phyloP scores from a whole-genome alignment of 495 filamentous ascomycete species.

The Talaromyces stipitatus region DNA sequence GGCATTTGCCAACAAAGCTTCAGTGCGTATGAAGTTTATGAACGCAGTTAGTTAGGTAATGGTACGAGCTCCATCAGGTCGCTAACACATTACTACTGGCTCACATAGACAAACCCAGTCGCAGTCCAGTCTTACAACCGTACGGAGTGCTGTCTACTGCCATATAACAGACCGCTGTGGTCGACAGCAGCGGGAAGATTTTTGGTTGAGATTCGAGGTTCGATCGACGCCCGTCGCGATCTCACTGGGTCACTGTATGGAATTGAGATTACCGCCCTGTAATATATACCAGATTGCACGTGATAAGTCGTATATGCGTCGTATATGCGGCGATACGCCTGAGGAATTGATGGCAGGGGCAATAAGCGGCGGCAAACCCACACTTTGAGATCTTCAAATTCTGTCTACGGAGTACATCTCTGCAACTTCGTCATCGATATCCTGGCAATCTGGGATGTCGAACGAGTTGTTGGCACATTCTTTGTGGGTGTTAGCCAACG shows the following conservation, averaged over 20 bases:
- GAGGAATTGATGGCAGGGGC: neutral
- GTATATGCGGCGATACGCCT: no score
- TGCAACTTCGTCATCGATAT: neutral
- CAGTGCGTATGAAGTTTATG: no score
- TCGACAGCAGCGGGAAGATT: neutral
- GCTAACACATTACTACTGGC: neutral
- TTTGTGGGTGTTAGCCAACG: neutral
- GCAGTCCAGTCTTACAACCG: no score
- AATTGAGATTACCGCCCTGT: neutral
- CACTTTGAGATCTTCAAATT: neutral
- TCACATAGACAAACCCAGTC: neutral
- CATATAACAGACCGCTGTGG: neutral
- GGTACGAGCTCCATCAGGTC: neutral
- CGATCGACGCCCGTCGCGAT: neutral
- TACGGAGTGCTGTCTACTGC: no score
- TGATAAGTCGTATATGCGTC: neutral
- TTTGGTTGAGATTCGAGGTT: neutral
- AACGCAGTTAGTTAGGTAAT: no score
- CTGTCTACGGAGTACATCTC: neutral
- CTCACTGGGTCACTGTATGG: neutral
- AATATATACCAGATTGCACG: neutral
- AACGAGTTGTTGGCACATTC: neutral
- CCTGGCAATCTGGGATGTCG: neutral
- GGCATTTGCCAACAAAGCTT: no score
- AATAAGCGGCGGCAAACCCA: neutral